Evolutionary conservation across 164 flowering plant genomes (phyloP), one percentile per base, ranked within the genome.

Genomic region (Dillenia turbinata): DNA sequence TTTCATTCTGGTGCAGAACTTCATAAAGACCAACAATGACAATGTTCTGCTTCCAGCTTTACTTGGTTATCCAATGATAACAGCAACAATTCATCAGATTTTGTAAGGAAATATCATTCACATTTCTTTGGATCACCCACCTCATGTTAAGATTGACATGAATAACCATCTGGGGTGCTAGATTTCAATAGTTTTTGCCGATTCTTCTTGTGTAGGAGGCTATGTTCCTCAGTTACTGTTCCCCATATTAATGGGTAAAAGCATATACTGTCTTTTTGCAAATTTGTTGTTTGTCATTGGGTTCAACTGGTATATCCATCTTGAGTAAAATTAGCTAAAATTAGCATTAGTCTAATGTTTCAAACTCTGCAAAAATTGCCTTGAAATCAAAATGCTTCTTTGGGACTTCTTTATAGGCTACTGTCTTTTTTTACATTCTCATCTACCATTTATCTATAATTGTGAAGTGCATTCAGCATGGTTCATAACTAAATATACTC

Each of bases 51-150:
- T 72, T 15, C 88, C 96, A 6, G 54, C 63, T 70, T 60, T 80
- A 73, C 81, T 87, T n/a, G 55, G 78, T 65, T 75, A 70, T 60
- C 94, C 96, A 12, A 71, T 84, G 62, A 77, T 49, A 66, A 69
- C 79, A 57, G 62, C 67, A 61, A 47, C 77, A 1, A 64, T 84
- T 49, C 57, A 72, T 46, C 72, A 79, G 43, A 78, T 82, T 55
- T 62, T 88, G 96, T 86, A 80, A 81, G 89, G 11, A 45, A 19
- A 19, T 19, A 19, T 19, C 22, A 19, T 19, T 19, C 22, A 19
- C 22, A 19, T 19, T 19, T 19, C 22, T 19, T 19, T 19, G 22
- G 22, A 19, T 19, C 22, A 19, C 22, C 22, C 22, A 19, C 22
- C 22, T 19, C 22, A 19, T 19, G 22, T 19, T 19, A 19, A 19